Conservation (phyloP, 2,329 filamentous ascomycete species). For the Balansia obtecta region DNA sequence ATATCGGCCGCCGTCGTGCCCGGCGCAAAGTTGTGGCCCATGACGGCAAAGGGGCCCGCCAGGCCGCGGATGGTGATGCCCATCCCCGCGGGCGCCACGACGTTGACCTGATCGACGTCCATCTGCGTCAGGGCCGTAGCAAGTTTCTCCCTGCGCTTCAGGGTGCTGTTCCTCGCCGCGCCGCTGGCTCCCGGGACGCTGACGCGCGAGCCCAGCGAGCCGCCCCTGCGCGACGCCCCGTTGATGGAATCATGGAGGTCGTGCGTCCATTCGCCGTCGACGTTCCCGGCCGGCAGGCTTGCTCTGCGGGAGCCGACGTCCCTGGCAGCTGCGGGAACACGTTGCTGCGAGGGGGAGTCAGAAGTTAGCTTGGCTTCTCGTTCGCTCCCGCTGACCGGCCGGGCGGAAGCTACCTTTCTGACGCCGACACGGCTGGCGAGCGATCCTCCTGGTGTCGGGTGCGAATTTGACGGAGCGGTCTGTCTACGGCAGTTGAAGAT, state of each 20-base stretch:
- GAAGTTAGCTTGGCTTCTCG: neutral
- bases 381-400: neutral
- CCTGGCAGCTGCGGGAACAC: slow-evolving; percentile 3
- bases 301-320: slow-evolving; percentile 14
- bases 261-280: slow-evolving; percentile 60
- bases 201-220: slow-evolving; percentile 35
- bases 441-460: slow-evolving; percentile 35
- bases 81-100: slow-evolving; percentile 14
- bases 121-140: slow-evolving; percentile 32
- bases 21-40: slow-evolving; percentile 71
- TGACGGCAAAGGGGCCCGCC: slow-evolving; percentile 57
- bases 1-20: slow-evolving; percentile 76
- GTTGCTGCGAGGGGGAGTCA: slow-evolving; percentile 11
- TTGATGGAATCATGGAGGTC: slow-evolving; percentile 46
- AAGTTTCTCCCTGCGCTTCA: slow-evolving; percentile 24
- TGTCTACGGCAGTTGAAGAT: slow-evolving; percentile 53
- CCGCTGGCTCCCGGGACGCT: slow-evolving; percentile 22
- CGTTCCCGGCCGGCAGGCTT: slow-evolving; percentile 34
- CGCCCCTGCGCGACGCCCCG: slow-evolving; percentile 14
- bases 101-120: slow-evolving; percentile 27
- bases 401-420: slow-evolving; percentile 44
- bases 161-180: slow-evolving; percentile 12
- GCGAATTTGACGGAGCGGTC: slow-evolving; percentile 41
- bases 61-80: slow-evolving; percentile 63
- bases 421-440: slow-evolving; percentile 63